Conservation (phyloP, 2,329 filamentous ascomycete genomes). For the Nakataea oryzae region DNA sequence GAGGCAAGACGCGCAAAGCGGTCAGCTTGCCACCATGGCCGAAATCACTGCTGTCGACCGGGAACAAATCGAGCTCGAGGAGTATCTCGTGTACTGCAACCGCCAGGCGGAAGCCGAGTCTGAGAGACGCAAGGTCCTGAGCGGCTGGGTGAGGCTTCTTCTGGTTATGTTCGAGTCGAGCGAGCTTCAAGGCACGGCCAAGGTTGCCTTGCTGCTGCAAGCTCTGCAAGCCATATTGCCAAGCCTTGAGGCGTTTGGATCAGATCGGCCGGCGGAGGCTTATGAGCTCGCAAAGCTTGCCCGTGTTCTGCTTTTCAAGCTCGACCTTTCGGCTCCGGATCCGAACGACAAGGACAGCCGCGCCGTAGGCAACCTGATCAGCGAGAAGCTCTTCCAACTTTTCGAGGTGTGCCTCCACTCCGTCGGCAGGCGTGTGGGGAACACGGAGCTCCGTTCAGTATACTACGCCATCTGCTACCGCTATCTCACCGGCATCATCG, state of each 20-base stretch:
- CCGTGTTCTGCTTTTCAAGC: conserved; percentile 59
- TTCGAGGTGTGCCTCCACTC: conserved; percentile 81
- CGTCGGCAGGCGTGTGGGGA: conserved; percentile 63
- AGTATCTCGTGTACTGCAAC: conserved; percentile 54
- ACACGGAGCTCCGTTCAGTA: conserved; percentile 62
- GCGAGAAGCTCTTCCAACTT: conserved; percentile 82
- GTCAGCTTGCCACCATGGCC: conserved; percentile 36
- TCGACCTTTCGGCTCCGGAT: conserved; percentile 41
- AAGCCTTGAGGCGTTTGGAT: conserved; percentile 69
- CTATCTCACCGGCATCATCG: conserved; percentile 63
- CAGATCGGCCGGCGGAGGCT: conserved; percentile 58
- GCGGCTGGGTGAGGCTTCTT: conserved; percentile 75
- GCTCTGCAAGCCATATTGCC: conserved; percentile 80
- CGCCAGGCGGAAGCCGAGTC: conserved; percentile 46
- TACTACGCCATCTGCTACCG: conserved; percentile 90
- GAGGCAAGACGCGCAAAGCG: conserved; percentile 40
- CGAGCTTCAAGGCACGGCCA: conserved; percentile 62
- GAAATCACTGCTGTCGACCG: conserved; percentile 39
- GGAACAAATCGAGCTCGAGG: conserved; percentile 50
- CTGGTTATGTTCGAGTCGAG: conserved; percentile 75
- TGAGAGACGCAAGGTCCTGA: conserved; percentile 57
- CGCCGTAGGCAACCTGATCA: conserved; percentile 58
- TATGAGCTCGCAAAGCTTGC: conserved; percentile 69
- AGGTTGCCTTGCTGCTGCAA: conserved; percentile 73
- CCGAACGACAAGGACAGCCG: conserved; percentile 15